Evolutionary conservation across 2,329 filamentous ascomycete species (phyloP).

Genomic region (Hortaea sp.): DNA sequence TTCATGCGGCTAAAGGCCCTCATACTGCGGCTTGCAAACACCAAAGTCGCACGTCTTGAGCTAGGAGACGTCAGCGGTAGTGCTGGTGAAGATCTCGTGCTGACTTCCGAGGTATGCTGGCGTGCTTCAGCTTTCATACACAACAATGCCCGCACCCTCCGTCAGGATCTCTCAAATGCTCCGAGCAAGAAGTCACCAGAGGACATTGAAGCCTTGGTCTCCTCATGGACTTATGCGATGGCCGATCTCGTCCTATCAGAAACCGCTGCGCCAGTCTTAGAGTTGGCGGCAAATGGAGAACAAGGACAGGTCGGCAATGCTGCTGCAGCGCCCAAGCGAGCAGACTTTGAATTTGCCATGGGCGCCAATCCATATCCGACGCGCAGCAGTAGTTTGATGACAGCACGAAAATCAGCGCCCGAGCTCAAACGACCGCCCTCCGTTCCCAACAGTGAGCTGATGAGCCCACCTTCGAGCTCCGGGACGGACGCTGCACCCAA

Average conservation of each 20-base stretch:
- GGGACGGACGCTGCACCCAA: constrained; percentile 5
- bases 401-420: constrained; percentile 4
- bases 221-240: constrained; percentile 68
- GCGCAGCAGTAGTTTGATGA: constrained; percentile 17
- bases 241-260: constrained; percentile 68
- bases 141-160: constrained; percentile 66
- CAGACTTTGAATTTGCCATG: constrained; percentile 16
- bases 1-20: constrained; percentile 82
- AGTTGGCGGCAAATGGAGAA: constrained; percentile 8
- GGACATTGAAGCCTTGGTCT: constrained; percentile 62
- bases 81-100: constrained; percentile 56
- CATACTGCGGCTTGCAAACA: constrained; percentile 71
- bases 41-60: constrained; percentile 32
- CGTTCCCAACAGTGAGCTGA: constrained; percentile 1
- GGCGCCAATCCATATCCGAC: constrained; percentile 24
- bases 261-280: constrained; percentile 36
- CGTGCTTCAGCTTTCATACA: constrained; percentile 77
- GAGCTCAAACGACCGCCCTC: constrained; percentile 6
- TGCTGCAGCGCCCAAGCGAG: constrained; percentile 5
- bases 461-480: constrained; percentile 11
- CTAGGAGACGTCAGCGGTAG: constrained; percentile 22
- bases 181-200: constrained; percentile 15
- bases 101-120: constrained; percentile 78
- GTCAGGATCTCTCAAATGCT: constrained; percentile 63
- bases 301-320: constrained; percentile 10